A percentile compares a stretch with the other conserved stretches of the same genome.
These are phyloP conservation scores for Cicer pinnatifidum DNA, from an alignment of 306 rosid species.

Conservation along the genomic window DNA sequence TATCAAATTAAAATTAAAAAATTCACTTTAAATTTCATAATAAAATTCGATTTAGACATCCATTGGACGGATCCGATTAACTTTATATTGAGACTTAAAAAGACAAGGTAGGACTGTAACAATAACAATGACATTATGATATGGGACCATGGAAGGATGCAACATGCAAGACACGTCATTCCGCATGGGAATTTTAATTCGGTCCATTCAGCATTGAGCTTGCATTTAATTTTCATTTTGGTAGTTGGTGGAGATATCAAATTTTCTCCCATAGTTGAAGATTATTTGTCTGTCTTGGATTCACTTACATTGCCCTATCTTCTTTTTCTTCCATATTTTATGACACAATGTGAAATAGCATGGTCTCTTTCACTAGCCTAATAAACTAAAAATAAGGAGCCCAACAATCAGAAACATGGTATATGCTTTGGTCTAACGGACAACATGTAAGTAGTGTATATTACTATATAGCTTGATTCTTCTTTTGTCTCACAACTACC, in stretches of 20 bases:
- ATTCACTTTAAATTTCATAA: no score
- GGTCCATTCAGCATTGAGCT: slow-evolving; percentile 44
- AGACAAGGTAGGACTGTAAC: background rate
- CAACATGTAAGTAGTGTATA: background rate
- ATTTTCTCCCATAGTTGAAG: slow-evolving; percentile 2
- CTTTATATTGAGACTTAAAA: background rate
- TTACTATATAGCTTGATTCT: slow-evolving; percentile 1
- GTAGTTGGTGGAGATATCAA: slow-evolving; percentile 17
- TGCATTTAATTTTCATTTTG: slow-evolving; percentile 38
- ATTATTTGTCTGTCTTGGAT: slow-evolving; percentile 22
- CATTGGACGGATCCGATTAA: no score
- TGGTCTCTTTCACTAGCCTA: slow-evolving; percentile 11
- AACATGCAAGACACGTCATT: slow-evolving; percentile 36
- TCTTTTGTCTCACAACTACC: slow-evolving; percentile 13
- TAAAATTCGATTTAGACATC: no score
- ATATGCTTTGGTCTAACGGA: slow-evolving; percentile 15
- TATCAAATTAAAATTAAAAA: no score
- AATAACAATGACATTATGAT: slow-evolving; percentile 17
- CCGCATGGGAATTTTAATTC: slow-evolving; percentile 42
- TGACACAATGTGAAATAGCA: slow-evolving; percentile 1
- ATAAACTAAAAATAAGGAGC: slow-evolving; percentile 23
- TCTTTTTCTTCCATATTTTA: background rate
- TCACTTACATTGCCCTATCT: background rate
- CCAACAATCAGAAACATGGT: slow-evolving; percentile 12
- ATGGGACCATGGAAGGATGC: slow-evolving; percentile 47